These are phyloP conservation scores for Nicotiana tabacum DNA, from an alignment of 257 asterid genomes.

Conservation along the genomic window DNA sequence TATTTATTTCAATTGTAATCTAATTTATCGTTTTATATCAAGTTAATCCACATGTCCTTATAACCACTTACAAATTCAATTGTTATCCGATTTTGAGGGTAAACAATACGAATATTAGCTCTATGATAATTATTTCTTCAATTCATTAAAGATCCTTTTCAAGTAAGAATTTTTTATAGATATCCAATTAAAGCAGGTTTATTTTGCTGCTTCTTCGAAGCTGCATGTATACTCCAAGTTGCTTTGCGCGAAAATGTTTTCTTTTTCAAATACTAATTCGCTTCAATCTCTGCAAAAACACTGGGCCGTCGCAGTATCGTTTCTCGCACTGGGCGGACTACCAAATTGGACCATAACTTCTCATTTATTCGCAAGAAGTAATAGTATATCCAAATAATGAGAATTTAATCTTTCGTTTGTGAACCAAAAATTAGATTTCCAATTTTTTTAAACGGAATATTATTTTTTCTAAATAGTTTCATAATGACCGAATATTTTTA, in stretches of 20 bases:
- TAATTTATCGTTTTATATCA: no score
- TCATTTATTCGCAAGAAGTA: background rate
- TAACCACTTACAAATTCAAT: no score
- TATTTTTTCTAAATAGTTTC: background rate
- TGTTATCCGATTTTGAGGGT: no score
- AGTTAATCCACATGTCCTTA: no score
- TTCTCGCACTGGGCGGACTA: background rate
- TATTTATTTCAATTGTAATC: no score
- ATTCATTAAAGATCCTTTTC: no score
- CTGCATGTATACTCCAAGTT: background rate
- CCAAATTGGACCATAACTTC: constrained; percentile 4
- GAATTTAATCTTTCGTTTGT: background rate
- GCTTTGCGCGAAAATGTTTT: background rate
- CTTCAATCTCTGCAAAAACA: background rate
- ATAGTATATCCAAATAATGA: background rate
- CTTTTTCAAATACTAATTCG: background rate
- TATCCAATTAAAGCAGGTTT: background rate
- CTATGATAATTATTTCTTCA: no score
- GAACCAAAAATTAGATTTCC: background rate
- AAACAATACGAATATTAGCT: no score
- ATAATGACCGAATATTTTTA: background rate
- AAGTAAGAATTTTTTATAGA: no score
- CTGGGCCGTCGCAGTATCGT: background rate
- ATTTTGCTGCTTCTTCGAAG: background rate
- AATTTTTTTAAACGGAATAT: background rate